Evolutionary conservation across 345 rosid species (phyloP), one percentile per base, ranked within the genome.

Genomic region (Pistacia vera): DNA sequence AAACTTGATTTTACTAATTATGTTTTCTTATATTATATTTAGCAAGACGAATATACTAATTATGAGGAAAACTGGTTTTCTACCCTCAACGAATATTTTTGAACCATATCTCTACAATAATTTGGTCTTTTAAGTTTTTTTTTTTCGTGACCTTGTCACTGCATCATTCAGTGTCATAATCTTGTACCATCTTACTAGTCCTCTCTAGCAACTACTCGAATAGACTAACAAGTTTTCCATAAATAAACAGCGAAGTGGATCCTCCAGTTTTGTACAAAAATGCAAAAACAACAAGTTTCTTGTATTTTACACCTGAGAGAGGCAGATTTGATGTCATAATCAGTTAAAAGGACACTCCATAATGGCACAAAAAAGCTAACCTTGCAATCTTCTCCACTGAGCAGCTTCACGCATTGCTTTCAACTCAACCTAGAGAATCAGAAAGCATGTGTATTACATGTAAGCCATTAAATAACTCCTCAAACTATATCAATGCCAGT

Each of bases 371-470:
- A 68, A 69, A n/a, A 75, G 51, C 80, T 44, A 52, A 90, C 97
- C 98, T 89, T 95, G 98, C 80, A 81, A 84, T 85, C 89, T 95
- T 86, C 98, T 86, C 99, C 98, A 95, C 74, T 87, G 87, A 63
- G 98, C 97, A 82, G 96, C 97, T 82, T 93, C 99, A 62, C 88
- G 90, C 98, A 95, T 95, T 67, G 93, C 90, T 63, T 86, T 87
- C 73, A 54, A 54, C 76, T 95, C 97, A 62, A 51, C 93, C 98
- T 95, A 79, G n/a, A 73, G 74, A 33, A 71, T 22, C 59, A 58
- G 30, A 73, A 79, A 70, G 64, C 22, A 72, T 0, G 30, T 22
- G n/a, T 3, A 52, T 62, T 63, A 59, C 64, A 60, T 58, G 59
- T 58, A 36, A 49, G 28, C 73, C 56, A 60, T 44, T 69, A 58